phyloP scores from a whole-genome alignment of 2,329 filamentous ascomycete genomes.

The Trichoderma sp. region DNA sequence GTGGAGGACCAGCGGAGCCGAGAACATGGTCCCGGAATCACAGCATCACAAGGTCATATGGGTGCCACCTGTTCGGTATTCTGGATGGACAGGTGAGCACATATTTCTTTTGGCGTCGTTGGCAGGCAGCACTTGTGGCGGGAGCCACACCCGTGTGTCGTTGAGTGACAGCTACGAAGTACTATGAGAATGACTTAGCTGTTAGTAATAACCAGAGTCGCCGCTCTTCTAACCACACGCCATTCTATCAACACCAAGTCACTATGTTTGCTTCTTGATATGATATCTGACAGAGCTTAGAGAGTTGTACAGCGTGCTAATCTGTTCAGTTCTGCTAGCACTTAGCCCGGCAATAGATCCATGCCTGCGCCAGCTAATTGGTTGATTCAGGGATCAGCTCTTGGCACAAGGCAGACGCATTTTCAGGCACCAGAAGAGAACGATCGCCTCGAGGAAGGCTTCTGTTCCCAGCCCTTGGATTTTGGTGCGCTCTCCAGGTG shows the following conservation, averaged over 20 bases:
- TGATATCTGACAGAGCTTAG: slow-evolving; percentile 15
- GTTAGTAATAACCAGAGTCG: background rate
- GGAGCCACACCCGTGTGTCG: background rate
- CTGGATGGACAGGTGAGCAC: background rate
- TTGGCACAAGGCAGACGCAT: background rate
- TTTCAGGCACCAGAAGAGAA: background rate
- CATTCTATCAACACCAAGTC: background rate
- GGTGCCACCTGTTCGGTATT: background rate
- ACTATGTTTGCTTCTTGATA: background rate
- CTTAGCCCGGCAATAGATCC: background rate
- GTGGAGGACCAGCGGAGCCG: background rate
- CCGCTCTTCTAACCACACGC: background rate
- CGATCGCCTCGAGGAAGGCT: background rate
- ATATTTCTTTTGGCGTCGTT: background rate
- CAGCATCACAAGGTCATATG: background rate
- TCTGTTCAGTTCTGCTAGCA: background rate
- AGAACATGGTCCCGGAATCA: slow-evolving; percentile 8
- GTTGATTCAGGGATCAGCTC: background rate
- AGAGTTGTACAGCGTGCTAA: background rate
- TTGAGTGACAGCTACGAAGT: background rate
- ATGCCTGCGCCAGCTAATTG: background rate
- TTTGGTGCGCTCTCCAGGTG: background rate
- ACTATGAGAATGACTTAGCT: background rate
- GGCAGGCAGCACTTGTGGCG: background rate
- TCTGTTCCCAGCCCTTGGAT: background rate